A percentile compares a stretch with the other conserved stretches of the same genome.
phyloP scores from a whole-genome alignment of 176 grass and related monocot genomes.

The Alloteropsis semialata region DNA sequence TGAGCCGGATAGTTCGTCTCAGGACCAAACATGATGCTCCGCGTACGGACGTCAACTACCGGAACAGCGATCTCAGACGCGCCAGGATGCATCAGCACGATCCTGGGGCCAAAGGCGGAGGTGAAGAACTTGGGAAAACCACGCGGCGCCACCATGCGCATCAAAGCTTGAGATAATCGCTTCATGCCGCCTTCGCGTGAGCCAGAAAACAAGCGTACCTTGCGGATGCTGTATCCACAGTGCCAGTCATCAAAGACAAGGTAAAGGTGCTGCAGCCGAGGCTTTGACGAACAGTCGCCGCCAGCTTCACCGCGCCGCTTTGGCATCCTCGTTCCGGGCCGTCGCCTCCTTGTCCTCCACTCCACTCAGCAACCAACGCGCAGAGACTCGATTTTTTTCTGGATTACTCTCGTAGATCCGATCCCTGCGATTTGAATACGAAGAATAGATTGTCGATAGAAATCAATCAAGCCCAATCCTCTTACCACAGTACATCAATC shows the following conservation, averaged over 20 bases:
- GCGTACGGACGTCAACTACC: background rate
- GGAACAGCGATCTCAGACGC: background rate
- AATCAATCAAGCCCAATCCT: background rate
- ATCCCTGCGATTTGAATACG: background rate
- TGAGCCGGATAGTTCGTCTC: accelerated
- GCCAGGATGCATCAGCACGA: background rate
- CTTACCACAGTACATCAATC: too few species aligned
- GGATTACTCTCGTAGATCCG: background rate
- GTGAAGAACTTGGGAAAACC: background rate
- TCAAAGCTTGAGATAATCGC: background rate
- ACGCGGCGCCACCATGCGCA: background rate
- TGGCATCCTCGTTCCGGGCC: background rate
- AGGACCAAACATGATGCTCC: background rate
- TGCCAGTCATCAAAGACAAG: background rate
- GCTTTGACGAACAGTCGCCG: background rate
- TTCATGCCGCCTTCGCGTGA: background rate
- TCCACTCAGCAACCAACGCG: too few species aligned
- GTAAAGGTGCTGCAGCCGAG: background rate
- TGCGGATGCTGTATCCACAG: background rate
- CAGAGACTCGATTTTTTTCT: background rate
- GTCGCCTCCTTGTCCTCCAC: background rate
- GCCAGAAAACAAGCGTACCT: background rate
- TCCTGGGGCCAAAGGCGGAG: background rate
- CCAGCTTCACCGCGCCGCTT: background rate
- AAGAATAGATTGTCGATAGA: background rate